Conservation (phyloP, 148 eudicot genomes). For the Nyssa sinensis region DNA sequence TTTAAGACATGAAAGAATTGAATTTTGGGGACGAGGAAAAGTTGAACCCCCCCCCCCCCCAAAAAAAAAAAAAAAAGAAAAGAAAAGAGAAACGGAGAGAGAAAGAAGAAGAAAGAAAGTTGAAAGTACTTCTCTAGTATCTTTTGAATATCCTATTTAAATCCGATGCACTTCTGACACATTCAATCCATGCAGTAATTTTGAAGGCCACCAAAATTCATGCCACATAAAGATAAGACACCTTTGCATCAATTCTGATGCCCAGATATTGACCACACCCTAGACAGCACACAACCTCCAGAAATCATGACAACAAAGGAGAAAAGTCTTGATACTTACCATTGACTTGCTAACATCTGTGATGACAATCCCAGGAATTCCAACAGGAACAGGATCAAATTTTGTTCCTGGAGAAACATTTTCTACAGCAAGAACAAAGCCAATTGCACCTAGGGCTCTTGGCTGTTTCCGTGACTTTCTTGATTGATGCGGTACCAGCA, state of each 20-base stretch:
- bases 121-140: background rate
- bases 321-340: constrained; percentile 43
- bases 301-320: background rate
- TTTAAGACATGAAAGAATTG: background rate
- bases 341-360: constrained; percentile 70
- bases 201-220: background rate
- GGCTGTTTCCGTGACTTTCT: constrained; percentile 91
- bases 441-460: constrained; percentile 80
- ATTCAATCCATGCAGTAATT: background rate
- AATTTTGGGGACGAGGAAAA: background rate
- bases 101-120: no score
- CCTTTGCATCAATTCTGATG: background rate
- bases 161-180: background rate
- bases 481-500: constrained; percentile 80
- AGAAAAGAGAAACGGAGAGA: no score
- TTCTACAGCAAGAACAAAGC: constrained; percentile 97
- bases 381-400: constrained; percentile 93
- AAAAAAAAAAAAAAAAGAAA: no score
- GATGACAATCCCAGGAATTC: constrained; percentile 86
- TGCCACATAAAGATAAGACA: background rate
- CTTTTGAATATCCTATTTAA: background rate
- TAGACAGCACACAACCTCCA: background rate
- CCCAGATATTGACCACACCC: background rate
- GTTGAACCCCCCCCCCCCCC: no score
- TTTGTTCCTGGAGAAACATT: constrained; percentile 90